Base-by-base conservation (phyloP, 495 filamentous ascomycete species). In the Massariosphaeria phaeospora region DNA sequence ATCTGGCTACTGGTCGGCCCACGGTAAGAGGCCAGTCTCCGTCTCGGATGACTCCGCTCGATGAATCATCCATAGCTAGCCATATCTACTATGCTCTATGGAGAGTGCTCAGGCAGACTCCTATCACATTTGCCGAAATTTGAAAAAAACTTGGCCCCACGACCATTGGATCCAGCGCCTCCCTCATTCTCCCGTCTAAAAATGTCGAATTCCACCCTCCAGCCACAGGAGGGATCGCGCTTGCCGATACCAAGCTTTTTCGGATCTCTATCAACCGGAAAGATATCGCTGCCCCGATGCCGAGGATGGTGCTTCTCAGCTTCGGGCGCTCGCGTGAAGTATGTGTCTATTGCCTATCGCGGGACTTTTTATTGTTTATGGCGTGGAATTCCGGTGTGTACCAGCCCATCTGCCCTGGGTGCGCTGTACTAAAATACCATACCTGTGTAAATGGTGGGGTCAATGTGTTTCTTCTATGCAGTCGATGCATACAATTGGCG, bases 151-250 rank as follows among this genome's bases (percentile, higher is more conserved):
- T n/a, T 27, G 23, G 39, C 40, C 51, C 40, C 51, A 23, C 30
- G 18, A 12, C 27, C 10, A 2, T 18, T n/a, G n/a, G n/a, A n/a
- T 12, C 26, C 40, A 46, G 40, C 51, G 40, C 38, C 51, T 21
- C 48, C 51, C 42, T 55, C 51, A 30, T 46, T 36, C n/a, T 55
- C 49, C 24, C 24, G 23, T 55, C 40, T 20, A 46, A 29, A 23
- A 45, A 43, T 47, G 24, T 41, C 7, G 23, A 23, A 25, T 36
- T 7, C 41, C 18, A 34, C 8, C 26, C 41, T 34, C 50, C 50
- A 54, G 40, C 38, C 50, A 45, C 39, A 36, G 9, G 26, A 44
- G 12, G 24, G 31, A n/a, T 9, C 48, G 24, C 27, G 48, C 15
- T 33, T 17, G 33, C 38, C 26, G 17, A n/a, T 46, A 10, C 51